These are phyloP conservation scores for Globisporangium ultimum DNA, from an alignment of 352 stramenopile genomes.

Conservation along the genomic window DNA sequence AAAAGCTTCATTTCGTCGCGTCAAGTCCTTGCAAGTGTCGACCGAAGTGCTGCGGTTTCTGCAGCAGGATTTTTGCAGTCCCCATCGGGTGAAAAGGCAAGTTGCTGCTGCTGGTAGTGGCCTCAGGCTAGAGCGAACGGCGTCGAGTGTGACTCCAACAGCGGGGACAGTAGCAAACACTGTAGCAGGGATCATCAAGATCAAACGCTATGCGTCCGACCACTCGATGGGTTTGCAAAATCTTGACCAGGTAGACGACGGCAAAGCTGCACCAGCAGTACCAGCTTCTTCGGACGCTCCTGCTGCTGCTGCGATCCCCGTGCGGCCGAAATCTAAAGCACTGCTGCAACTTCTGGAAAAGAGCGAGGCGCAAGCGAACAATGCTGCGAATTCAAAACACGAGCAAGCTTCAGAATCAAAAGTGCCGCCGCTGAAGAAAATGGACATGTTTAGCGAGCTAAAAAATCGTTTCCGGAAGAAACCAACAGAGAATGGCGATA, in stretches of 20 bases:
- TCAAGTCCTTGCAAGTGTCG: constrained; percentile 62
- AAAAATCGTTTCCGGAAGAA: constrained; percentile 26
- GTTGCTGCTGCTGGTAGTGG: not conserved
- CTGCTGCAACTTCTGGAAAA: constrained; percentile 43
- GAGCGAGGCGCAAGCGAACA: constrained; percentile 11
- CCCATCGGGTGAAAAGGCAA: constrained; percentile 19
- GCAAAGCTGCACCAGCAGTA: not conserved
- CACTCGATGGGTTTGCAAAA: constrained; percentile 2
- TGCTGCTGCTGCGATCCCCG: not conserved
- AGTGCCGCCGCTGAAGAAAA: constrained; percentile 9
- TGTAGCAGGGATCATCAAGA: constrained; percentile 5
- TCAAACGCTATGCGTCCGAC: constrained; percentile 16
- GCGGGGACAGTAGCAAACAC: not conserved
- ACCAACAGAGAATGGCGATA: not conserved
- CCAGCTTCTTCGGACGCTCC: not conserved
- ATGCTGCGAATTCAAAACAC: not conserved
- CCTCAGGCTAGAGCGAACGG: not conserved
- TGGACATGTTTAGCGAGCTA: constrained; percentile 39
- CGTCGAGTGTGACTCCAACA: constrained; percentile 3
- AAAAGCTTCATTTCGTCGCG: constrained; percentile 23
- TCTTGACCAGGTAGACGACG: not conserved
- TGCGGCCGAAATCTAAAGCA: constrained; percentile 49
- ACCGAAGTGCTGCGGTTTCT: constrained; percentile 61
- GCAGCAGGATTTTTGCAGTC: constrained; percentile 69
- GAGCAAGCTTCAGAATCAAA: not conserved